phyloP scores from a whole-genome alignment of 352 stramenopile genomes.

The Discostella stelligera region DNA sequence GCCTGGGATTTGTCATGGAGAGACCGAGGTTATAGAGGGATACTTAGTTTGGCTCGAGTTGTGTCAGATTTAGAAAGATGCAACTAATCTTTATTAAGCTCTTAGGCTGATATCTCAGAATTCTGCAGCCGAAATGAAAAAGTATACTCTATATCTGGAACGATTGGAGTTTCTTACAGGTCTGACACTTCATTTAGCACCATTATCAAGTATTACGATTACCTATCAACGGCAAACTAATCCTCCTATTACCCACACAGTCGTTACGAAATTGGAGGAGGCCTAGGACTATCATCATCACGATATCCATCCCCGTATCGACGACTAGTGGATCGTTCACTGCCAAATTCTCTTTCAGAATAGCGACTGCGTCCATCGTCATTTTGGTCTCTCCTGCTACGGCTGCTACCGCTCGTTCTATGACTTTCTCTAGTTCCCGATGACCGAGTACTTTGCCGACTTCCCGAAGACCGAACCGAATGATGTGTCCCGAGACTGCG shows the following conservation, averaged over 20 bases:
- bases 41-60: neutral
- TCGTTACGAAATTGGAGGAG: constrained; percentile 33
- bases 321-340: neutral
- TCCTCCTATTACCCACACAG: neutral
- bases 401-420: constrained; percentile 12
- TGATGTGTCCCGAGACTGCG: constrained; percentile 1
- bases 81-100: too few species aligned
- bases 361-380: neutral
- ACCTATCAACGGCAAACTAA: neutral
- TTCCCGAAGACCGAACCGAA: constrained; percentile 18
- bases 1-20: neutral
- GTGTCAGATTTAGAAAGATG: constrained; percentile 12
- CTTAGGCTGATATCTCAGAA: too few species aligned
- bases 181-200: too few species aligned
- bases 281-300: constrained; percentile 26
- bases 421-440: constrained; percentile 6
- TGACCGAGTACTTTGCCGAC: constrained; percentile 15
- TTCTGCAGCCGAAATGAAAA: too few species aligned
- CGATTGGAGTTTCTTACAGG: too few species aligned
- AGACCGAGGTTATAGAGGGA: neutral
- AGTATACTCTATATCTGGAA: too few species aligned
- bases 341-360: neutral
- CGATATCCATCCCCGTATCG: constrained; percentile 19
- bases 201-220: too few species aligned
- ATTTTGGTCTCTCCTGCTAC: neutral